phyloP scores from a whole-genome alignment of 805 yeast species.

The Hemisphaericaspora nanyangensis region DNA sequence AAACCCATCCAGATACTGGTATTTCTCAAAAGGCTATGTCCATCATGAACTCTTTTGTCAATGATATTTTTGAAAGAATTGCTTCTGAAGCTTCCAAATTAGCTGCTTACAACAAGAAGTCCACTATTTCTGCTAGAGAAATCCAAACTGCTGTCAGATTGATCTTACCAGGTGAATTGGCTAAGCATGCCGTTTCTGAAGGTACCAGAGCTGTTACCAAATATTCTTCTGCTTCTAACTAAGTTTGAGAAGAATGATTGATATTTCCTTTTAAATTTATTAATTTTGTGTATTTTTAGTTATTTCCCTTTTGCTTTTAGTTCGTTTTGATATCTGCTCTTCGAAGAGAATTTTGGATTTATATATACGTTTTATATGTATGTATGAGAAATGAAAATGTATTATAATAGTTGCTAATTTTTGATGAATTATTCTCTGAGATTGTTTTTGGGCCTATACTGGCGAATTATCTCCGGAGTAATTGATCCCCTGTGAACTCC shows the following conservation, averaged over 20 bases:
- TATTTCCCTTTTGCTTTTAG: neutral
- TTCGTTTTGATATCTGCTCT: neutral
- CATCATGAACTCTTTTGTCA: slow-evolving; percentile 96
- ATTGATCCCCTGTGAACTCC: too few species aligned
- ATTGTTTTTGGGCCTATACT: too few species aligned
- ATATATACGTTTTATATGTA: neutral
- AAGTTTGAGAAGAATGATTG: slow-evolving; percentile 6
- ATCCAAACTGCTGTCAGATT: slow-evolving; percentile 98
- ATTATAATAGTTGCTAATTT: neutral
- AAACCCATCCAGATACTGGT: slow-evolving; percentile 99
- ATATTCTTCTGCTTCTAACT: slow-evolving; percentile 68
- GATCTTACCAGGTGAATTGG: slow-evolving; percentile 97
- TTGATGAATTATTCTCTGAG: too few species aligned
- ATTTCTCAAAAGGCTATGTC: slow-evolving; percentile 98
- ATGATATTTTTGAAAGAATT: slow-evolving; percentile 96
- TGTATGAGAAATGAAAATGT: neutral
- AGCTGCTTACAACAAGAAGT: slow-evolving; percentile 98
- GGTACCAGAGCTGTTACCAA: slow-evolving; percentile 98
- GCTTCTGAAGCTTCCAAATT: slow-evolving; percentile 97
- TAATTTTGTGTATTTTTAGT: slow-evolving; percentile 2
- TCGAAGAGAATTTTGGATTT: neutral
- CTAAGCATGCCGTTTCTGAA: slow-evolving; percentile 97
- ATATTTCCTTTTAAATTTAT: neutral
- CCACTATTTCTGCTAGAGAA: slow-evolving; percentile 97
- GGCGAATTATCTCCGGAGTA: too few species aligned